Evolutionary conservation across 2,329 filamentous ascomycete species (phyloP).

Genomic region (Penicillium sp.): DNA sequence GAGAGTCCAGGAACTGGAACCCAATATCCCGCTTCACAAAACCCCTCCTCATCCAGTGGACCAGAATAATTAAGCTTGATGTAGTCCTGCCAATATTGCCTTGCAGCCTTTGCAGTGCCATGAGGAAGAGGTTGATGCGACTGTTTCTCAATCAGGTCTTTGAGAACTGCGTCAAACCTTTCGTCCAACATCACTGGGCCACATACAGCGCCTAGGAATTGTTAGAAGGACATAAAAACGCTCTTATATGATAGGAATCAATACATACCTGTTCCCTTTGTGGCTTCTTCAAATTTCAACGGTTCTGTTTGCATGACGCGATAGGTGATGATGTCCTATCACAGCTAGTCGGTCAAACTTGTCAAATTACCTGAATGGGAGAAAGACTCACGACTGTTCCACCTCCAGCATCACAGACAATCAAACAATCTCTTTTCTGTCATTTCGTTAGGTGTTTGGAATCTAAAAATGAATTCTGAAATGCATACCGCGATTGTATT

Average conservation of each 20-base stretch:
- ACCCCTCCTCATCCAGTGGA: slow-evolving; percentile 22
- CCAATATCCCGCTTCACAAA: slow-evolving; percentile 20
- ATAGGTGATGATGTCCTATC: slow-evolving; percentile 37
- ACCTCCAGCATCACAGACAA: slow-evolving; percentile 41
- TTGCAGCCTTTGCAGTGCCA: slow-evolving; percentile 25
- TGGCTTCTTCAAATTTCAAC: slow-evolving; percentile 27
- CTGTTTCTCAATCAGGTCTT: slow-evolving; percentile 26
- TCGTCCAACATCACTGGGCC: slow-evolving; percentile 35
- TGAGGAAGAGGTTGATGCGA: slow-evolving; percentile 29
- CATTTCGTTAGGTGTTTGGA: background rate
- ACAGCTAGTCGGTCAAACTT: background rate
- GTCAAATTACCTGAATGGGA: background rate
- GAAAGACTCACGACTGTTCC: slow-evolving; percentile 33
- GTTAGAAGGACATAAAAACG: background rate
- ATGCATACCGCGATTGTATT: slow-evolving; percentile 25
- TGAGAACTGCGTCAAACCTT: slow-evolving; percentile 27
- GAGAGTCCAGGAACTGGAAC: slow-evolving; percentile 26
- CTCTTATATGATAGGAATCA: background rate
- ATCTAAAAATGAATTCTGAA: too few species aligned
- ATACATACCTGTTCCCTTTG: slow-evolving; percentile 28
- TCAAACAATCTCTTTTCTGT: slow-evolving; percentile 31
- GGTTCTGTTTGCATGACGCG: slow-evolving; percentile 24
- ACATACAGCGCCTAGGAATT: slow-evolving; percentile 28
- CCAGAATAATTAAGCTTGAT: slow-evolving; percentile 30
- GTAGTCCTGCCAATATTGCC: slow-evolving; percentile 32